These are phyloP conservation scores for Pholiota adiposa DNA, from an alignment of 1,284 basidiomycete species.

Conservation along the genomic window DNA sequence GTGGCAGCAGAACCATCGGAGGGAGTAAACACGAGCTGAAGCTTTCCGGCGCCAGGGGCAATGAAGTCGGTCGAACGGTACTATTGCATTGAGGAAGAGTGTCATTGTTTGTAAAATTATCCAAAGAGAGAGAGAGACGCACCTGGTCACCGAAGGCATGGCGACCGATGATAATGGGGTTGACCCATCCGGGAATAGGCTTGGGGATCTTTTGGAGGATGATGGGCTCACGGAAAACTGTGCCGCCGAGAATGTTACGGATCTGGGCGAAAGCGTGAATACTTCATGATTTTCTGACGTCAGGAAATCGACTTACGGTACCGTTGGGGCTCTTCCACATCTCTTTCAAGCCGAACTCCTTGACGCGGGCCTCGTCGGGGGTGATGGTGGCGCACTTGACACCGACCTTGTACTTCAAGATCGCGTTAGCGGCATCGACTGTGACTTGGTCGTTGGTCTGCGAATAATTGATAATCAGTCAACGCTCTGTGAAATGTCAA, in stretches of 20 bases:
- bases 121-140: constrained; percentile 20
- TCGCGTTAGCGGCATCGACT: constrained; percentile 91
- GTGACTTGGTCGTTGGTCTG: constrained; percentile 96
- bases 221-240: constrained; percentile 99
- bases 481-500: background rate
- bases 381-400: constrained; percentile 99
- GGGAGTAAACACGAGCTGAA: constrained; percentile 89
- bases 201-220: constrained; percentile 90
- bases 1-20: constrained; percentile 68
- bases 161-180: constrained; percentile 96
- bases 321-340: constrained; percentile 98
- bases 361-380: constrained; percentile 93
- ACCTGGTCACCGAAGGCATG: constrained; percentile 98
- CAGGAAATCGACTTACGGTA: constrained; percentile 58
- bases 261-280: constrained; percentile 54
- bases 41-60: constrained; percentile 86
- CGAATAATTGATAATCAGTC: background rate
- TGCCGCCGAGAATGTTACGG: constrained; percentile 96
- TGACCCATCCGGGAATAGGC: constrained; percentile 95
- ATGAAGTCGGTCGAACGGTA: constrained; percentile 93
- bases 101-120: background rate
- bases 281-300: background rate
- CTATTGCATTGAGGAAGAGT: constrained; percentile 31
- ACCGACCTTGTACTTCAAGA: constrained; percentile 88
- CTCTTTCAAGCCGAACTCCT: constrained; percentile 96